These are phyloP conservation scores for Chrysanthemum seticuspe DNA, from an alignment of 129 eudicot species.

Conservation along the genomic window DNA sequence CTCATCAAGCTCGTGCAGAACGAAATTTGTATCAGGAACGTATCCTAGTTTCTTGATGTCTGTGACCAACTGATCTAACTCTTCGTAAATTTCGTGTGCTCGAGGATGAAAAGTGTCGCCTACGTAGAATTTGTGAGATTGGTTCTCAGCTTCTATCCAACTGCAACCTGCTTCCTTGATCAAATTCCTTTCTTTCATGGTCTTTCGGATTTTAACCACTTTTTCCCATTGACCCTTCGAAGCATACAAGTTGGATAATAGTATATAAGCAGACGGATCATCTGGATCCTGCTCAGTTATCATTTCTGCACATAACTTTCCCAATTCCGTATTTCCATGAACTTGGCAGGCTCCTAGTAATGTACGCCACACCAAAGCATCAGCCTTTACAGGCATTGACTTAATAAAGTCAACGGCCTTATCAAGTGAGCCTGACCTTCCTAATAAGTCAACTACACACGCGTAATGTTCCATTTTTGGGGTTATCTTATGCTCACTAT, in stretches of 20 bases:
- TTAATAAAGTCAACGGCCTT: slow-evolving; percentile 46
- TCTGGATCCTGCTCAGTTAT: slow-evolving; percentile 57
- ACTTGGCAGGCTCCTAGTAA: slow-evolving; percentile 69
- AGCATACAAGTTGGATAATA: slow-evolving; percentile 71
- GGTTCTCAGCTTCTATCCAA: slow-evolving; percentile 68
- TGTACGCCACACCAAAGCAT: slow-evolving; percentile 71
- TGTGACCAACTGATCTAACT: slow-evolving; percentile 42
- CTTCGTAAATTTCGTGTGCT: slow-evolving; percentile 56
- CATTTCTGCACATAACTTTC: slow-evolving; percentile 58
- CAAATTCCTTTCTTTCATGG: slow-evolving; percentile 62
- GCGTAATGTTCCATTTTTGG: slow-evolving; percentile 84
- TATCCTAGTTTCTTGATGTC: slow-evolving; percentile 68
- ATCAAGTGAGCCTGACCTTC: slow-evolving; percentile 54
- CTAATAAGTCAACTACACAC: slow-evolving; percentile 70
- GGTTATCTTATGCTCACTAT: slow-evolving; percentile 41
- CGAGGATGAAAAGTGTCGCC: slow-evolving; percentile 68
- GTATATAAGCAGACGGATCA: slow-evolving; percentile 66
- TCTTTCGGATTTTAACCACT: slow-evolving; percentile 53
- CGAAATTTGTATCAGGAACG: slow-evolving; percentile 58
- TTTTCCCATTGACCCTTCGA: slow-evolving; percentile 60
- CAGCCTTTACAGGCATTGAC: slow-evolving; percentile 60
- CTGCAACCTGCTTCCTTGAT: slow-evolving; percentile 83
- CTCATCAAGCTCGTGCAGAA: slow-evolving; percentile 70
- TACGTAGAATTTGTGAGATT: slow-evolving; percentile 60
- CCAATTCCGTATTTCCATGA: slow-evolving; percentile 56